Evolutionary conservation across 2,329 filamentous ascomycete species (phyloP), one percentile per base, ranked within the genome.

Genomic region (Ascochyta fabae): DNA sequence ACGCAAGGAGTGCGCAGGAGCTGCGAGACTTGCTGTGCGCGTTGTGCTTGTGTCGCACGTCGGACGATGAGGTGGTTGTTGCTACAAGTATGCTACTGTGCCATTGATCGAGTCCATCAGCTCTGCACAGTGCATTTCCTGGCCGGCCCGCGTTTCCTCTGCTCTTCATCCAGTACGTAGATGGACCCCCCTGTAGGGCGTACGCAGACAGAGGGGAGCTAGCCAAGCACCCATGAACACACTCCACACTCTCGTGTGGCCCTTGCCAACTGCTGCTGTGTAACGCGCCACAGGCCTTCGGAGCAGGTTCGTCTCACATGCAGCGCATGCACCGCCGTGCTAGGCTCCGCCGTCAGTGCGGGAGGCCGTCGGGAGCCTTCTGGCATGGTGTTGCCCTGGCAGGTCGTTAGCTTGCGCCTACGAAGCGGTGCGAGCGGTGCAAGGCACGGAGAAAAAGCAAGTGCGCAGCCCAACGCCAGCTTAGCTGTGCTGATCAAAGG

Each of bases 281-380:
- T 62, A 71, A 74, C 69, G 42, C 66, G 64, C 63, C 61, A 58
- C 67, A 67, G 59, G 63, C 69, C 65, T 65, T 55, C 52, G 54
- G 62, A 8, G 60, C 60, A 67, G 65, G 65, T 61, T 60, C 52
- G 51, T 38, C 46, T 46, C 36, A 56, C 53, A 51, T 48, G 48
- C 60, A 66, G 66, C 38, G 61, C 65, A 68, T 68, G 64, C 66
- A 64, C 61, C 47, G 53, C 44, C 48, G 46, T 66, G 62, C 69
- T 73, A 74, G 72, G 64, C 68, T 66, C 72, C 72, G 68, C 69
- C 69, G 70, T 73, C 70, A 72, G 59, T 50, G 47, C 56, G 60
- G 59, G 60, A 59, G 53, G 39, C 65, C 60, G 66, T 65, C 65
- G 45, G 57, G 48, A 56, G 54, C 61, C 65, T 65, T 62, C 57